Conservation (phyloP, 768 basidiomycete genomes). For the Lanmaoa pseudosensibilis region DNA sequence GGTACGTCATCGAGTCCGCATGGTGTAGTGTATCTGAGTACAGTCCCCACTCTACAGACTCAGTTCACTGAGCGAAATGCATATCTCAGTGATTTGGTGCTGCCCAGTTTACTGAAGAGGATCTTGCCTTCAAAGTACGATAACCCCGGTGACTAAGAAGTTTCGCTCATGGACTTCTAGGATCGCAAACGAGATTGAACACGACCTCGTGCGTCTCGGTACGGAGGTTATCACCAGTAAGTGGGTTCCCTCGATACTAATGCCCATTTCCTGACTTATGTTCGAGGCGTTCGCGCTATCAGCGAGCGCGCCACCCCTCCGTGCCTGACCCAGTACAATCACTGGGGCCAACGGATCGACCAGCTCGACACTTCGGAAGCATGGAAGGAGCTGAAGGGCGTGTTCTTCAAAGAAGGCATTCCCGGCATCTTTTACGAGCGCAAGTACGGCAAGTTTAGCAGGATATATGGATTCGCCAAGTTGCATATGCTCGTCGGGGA, state of each 20-base stretch:
- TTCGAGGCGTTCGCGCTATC: constrained; percentile 54
- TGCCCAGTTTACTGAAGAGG: constrained; percentile 60
- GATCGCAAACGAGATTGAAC: constrained; percentile 48
- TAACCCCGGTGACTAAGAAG: neutral
- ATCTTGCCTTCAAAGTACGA: constrained; percentile 48
- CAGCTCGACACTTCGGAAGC: constrained; percentile 68
- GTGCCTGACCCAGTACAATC: constrained; percentile 65
- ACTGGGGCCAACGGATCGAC: constrained; percentile 71
- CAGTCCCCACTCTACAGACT: constrained; percentile 33
- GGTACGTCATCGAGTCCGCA: constrained; percentile 34
- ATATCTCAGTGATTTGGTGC: constrained; percentile 59
- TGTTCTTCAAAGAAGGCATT: constrained; percentile 64
- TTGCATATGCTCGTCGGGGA: constrained; percentile 61
- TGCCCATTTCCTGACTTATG: neutral
- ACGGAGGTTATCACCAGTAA: constrained; percentile 52
- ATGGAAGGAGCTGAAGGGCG: constrained; percentile 66
- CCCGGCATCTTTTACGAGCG: constrained; percentile 70
- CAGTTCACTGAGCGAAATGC: constrained; percentile 59
- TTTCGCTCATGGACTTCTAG: constrained; percentile 29
- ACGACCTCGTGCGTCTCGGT: constrained; percentile 62
- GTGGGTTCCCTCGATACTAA: constrained; percentile 14
- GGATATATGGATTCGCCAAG: constrained; percentile 68
- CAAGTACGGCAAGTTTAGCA: constrained; percentile 56
- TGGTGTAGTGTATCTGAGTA: neutral
- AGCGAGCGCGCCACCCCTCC: constrained; percentile 46